Evolutionary conservation across 2,329 filamentous ascomycete genomes (phyloP).

Genomic region (Fusarium nygamai): DNA sequence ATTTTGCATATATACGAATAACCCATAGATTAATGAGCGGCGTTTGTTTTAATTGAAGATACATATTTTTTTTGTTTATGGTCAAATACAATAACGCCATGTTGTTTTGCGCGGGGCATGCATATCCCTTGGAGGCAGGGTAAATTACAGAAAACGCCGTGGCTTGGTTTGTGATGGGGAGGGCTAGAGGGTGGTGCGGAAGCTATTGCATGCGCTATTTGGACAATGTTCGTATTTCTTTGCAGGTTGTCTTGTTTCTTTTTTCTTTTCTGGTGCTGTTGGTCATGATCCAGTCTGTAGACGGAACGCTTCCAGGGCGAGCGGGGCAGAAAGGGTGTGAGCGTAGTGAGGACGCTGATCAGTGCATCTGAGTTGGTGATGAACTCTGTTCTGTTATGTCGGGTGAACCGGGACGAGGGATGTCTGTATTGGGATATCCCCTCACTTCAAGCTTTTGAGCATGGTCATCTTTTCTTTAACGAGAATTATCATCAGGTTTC

Average conservation of each 20-base stretch:
- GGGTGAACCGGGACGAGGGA: conserved; percentile 14
- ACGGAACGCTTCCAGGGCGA: neutral
- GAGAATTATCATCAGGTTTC: neutral
- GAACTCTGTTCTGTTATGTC: conserved; percentile 15
- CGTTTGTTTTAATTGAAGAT: neutral
- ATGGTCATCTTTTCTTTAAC: neutral
- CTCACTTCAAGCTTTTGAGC: neutral
- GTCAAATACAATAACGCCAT: conserved; percentile 3
- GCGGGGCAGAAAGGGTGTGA: conserved; percentile 7
- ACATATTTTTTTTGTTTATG: neutral
- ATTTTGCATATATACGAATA: conserved; percentile 16
- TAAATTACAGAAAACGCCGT: conserved; percentile 10
- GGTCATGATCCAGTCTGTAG: neutral
- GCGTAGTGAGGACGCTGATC: conserved; percentile 5
- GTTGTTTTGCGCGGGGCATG: conserved; percentile 2
- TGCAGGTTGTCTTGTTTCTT: neutral
- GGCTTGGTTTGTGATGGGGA: neutral
- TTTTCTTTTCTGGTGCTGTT: neutral
- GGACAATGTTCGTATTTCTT: conserved; percentile 15
- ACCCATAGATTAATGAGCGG: conserved; percentile 35
- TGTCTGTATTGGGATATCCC: neutral
- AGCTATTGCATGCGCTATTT: neutral
- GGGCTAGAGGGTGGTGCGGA: conserved; percentile 13
- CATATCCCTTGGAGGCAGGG: neutral
- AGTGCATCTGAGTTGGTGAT: neutral